Percentiles rank a stretch among this genome's conserved stretches.
Conservation (phyloP, 2,329 filamentous ascomycete species). For the Dothideomycetes sp. region DNA sequence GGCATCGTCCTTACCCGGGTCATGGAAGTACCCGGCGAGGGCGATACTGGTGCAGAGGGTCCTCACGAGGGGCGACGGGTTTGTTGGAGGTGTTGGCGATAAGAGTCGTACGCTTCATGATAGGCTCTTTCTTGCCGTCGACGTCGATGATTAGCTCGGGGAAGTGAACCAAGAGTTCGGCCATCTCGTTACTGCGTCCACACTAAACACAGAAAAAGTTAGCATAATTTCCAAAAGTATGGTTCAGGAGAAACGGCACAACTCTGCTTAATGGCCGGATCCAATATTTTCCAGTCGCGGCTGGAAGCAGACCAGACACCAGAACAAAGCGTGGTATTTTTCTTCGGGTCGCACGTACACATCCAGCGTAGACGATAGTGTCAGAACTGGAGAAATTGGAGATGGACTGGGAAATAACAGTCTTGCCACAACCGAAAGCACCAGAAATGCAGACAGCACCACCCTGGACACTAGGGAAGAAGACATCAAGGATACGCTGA, state of each 20-base stretch:
- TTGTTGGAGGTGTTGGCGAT: constrained; percentile 99
- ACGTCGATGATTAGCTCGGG: constrained; percentile 91
- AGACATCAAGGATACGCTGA: constrained; percentile 87
- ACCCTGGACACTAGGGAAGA: constrained; percentile 93
- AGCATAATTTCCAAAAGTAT: too few relatives aligned
- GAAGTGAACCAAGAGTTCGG: constrained; percentile 99
- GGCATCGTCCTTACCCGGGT: constrained; percentile 92
- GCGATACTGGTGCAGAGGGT: constrained; percentile 95
- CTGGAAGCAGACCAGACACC: too few relatives aligned
- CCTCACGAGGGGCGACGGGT: constrained; percentile 96
- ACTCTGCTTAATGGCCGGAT: too few relatives aligned
- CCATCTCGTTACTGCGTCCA: constrained; percentile 98
- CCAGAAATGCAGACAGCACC: constrained; percentile 97
- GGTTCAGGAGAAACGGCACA: too few relatives aligned
- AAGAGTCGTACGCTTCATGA: constrained; percentile 98
- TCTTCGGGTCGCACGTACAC: too few relatives aligned
- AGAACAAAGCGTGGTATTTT: too few relatives aligned
- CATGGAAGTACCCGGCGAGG: constrained; percentile 91
- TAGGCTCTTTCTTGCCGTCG: constrained; percentile 89
- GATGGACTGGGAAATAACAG: constrained; percentile 94
- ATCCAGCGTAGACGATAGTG: constrained; percentile 94
- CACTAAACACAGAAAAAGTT: too few relatives aligned
- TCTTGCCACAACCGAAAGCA: constrained; percentile 98
- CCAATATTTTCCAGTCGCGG: too few relatives aligned
- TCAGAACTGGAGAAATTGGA: constrained; percentile 99